These are phyloP conservation scores for Trypanosoma boissoni DNA, from an alignment of 208 protist species.

Conservation along the genomic window DNA sequence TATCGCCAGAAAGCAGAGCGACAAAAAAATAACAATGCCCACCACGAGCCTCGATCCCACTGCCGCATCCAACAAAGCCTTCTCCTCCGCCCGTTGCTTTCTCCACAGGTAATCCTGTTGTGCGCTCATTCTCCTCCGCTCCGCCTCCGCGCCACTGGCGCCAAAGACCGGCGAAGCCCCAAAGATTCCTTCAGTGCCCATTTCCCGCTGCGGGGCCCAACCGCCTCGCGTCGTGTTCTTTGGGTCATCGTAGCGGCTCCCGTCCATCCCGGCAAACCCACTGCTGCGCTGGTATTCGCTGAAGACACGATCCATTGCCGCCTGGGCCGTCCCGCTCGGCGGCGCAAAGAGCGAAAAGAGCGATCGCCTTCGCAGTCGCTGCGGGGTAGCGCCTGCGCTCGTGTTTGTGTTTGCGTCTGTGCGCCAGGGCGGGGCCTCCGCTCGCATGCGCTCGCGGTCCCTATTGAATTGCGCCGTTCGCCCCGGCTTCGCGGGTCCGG, in stretches of 20 bases:
- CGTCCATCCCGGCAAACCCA: slow-evolving; percentile 44
- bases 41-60: background rate
- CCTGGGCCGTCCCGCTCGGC: background rate
- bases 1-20: background rate
- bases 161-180: too few relatives aligned
- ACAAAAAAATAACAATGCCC: background rate
- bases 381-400: slow-evolving; percentile 5
- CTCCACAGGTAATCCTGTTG: slow-evolving; percentile 35
- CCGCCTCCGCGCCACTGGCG: background rate
- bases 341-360: background rate
- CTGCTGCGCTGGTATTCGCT: slow-evolving; percentile 25
- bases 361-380: background rate
- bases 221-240: slow-evolving; percentile 19
- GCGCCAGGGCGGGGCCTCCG: slow-evolving; percentile 27
- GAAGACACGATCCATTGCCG: slow-evolving; percentile 20
- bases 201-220: slow-evolving; percentile 16
- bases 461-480: slow-evolving; percentile 34
- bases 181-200: too few relatives aligned
- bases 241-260: slow-evolving; percentile 38
- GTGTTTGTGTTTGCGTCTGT: slow-evolving; percentile 1
- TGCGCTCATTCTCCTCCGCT: too few relatives aligned
- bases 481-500: background rate
- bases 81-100: slow-evolving; percentile 35
- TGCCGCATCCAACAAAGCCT: slow-evolving; percentile 31
- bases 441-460: slow-evolving; percentile 10